Percentiles rank a stretch among this genome's conserved stretches.
Evolutionary conservation across 441 rosid genomes (phyloP).

Genomic region (Pelargonium myrrhifolium): DNA sequence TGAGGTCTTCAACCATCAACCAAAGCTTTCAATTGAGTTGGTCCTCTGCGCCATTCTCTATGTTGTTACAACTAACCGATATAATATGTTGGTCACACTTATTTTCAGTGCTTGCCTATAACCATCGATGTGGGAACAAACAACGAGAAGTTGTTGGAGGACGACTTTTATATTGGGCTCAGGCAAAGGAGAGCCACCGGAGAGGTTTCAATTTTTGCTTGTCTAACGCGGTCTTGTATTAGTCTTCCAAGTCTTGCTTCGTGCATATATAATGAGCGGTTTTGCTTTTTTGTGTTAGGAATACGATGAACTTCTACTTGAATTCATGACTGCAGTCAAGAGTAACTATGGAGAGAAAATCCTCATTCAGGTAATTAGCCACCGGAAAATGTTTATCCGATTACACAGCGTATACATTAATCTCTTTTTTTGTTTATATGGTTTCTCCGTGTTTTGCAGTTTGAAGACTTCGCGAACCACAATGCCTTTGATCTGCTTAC

Average conservation of each 20-base stretch:
- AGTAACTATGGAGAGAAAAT: slow-evolving; percentile 81
- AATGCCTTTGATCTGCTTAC: slow-evolving; percentile 35
- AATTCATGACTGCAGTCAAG: slow-evolving; percentile 83
- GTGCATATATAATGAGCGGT: slow-evolving; percentile 10
- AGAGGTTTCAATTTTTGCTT: slow-evolving; percentile 34
- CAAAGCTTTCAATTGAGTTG: too few relatives aligned
- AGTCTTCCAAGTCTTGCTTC: background rate
- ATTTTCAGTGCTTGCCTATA: slow-evolving; percentile 70
- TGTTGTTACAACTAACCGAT: background rate
- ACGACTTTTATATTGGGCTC: slow-evolving; percentile 83
- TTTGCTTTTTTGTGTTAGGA: slow-evolving; percentile 44
- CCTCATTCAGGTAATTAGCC: slow-evolving; percentile 31
- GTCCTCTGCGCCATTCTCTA: too few relatives aligned
- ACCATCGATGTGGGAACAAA: slow-evolving; percentile 94
- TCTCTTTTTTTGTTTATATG: background rate
- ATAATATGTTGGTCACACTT: background rate
- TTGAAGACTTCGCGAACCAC: slow-evolving; percentile 96
- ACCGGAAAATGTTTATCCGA: background rate
- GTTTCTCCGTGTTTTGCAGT: slow-evolving; percentile 35
- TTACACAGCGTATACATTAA: background rate
- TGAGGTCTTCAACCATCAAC: too few relatives aligned
- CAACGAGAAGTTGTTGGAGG: slow-evolving; percentile 64
- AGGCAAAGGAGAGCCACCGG: slow-evolving; percentile 72
- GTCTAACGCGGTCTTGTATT: background rate
- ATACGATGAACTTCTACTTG: slow-evolving; percentile 61